Evolutionary conservation across 1,284 basidiomycete genomes (phyloP).

Genomic region (Cutaneotrichosporon dermatis): DNA sequence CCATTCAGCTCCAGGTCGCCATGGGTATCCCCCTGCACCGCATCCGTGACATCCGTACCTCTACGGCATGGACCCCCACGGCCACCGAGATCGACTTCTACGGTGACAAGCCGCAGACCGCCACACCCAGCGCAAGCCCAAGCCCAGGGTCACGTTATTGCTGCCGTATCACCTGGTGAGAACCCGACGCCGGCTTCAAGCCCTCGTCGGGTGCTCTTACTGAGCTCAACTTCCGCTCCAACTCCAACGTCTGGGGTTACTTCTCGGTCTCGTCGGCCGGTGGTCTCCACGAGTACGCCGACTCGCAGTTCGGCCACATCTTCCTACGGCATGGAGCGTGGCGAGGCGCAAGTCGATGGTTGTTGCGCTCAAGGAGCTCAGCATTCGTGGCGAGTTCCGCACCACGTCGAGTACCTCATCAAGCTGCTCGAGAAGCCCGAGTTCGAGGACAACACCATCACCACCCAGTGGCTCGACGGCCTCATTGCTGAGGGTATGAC

Average conservation of each 20-base stretch:
- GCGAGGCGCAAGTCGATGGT: conserved; percentile 99
- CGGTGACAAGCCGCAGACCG: conserved; percentile 79
- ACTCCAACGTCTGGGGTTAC: conserved; percentile 99
- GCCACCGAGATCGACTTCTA: conserved; percentile 94
- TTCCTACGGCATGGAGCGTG: conserved; percentile 95
- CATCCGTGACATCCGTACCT: conserved; percentile 95
- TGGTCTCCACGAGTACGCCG: conserved; percentile 97
- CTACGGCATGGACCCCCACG: conserved; percentile 87
- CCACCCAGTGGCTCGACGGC: conserved; percentile 97
- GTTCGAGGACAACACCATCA: conserved; percentile 95
- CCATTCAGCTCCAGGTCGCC: conserved; percentile 93
- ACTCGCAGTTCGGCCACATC: conserved; percentile 98
- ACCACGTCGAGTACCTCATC: conserved; percentile 99
- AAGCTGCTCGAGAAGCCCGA: conserved; percentile 94
- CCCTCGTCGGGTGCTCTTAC: conserved; percentile 94
- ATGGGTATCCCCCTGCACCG: conserved; percentile 98
- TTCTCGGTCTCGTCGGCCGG: conserved; percentile 95
- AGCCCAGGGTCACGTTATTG: conserved; percentile 96
- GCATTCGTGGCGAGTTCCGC: conserved; percentile 97
- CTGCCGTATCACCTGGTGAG: conserved; percentile 99
- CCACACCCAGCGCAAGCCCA: conserved; percentile 89
- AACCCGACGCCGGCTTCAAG: conserved; percentile 99
- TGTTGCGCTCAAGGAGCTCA: conserved; percentile 95
- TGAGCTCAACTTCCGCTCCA: conserved; percentile 99
- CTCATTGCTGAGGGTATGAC: conserved; percentile 92